Percentiles rank a stretch among this genome's conserved stretches.
Evolutionary conservation across 1,284 basidiomycete genomes (phyloP).

Genomic region (Phylloporus sp.): DNA sequence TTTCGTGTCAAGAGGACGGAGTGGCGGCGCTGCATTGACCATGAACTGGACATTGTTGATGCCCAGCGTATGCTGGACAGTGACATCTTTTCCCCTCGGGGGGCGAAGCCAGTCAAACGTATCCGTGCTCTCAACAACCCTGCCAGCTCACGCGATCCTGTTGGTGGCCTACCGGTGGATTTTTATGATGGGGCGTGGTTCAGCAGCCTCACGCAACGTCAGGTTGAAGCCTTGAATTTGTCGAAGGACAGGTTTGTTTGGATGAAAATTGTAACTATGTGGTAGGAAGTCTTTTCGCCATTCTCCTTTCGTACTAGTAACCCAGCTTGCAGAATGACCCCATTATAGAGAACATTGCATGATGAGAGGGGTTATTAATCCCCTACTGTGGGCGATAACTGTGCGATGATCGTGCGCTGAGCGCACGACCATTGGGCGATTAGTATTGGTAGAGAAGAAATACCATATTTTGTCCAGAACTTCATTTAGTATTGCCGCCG

Average conservation of each 20-base stretch:
- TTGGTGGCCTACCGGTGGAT: neutral
- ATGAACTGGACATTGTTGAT: neutral
- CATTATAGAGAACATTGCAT: too few relatives aligned
- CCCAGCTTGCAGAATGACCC: too few relatives aligned
- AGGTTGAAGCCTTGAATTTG: neutral
- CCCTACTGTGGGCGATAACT: too few relatives aligned
- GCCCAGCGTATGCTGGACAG: neutral
- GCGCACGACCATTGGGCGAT: too few relatives aligned
- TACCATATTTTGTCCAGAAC: too few relatives aligned
- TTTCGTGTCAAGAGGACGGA: conserved; percentile 5
- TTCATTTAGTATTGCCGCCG: too few relatives aligned
- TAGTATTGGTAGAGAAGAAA: too few relatives aligned
- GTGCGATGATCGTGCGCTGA: too few relatives aligned
- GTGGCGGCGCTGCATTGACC: neutral
- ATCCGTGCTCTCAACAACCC: neutral
- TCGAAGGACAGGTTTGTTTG: neutral
- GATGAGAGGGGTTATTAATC: too few relatives aligned
- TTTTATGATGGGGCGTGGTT: neutral
- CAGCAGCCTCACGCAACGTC: neutral
- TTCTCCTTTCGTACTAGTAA: too few relatives aligned
- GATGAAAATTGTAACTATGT: neutral
- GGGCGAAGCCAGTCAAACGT: neutral
- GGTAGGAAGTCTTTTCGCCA: too few relatives aligned
- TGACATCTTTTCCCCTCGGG: conserved; percentile 5
- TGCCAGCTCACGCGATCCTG: neutral